Evolutionary conservation across 208 protist species (phyloP).

Genomic region (Trypanosoma vivax): DNA sequence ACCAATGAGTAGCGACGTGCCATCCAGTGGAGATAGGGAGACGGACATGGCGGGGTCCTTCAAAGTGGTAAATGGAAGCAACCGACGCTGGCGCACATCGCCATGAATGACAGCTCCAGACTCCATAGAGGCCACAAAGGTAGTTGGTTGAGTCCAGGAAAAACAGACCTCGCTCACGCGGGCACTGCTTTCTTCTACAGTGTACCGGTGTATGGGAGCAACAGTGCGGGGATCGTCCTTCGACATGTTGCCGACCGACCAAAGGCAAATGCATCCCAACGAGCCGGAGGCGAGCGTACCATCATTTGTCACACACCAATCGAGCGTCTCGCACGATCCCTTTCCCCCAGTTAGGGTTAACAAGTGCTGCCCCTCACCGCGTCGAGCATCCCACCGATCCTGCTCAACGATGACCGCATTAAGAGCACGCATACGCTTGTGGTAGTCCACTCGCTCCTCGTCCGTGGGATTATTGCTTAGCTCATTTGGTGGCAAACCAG

Average conservation of each 20-base stretch:
- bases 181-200: constrained; percentile 41
- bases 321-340: constrained; percentile 55
- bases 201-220: constrained; percentile 33
- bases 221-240: constrained; percentile 59
- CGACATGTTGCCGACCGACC: constrained; percentile 63
- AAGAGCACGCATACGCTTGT: constrained; percentile 72
- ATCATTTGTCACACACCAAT: constrained; percentile 64
- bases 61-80: constrained; percentile 49
- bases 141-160: constrained; percentile 46
- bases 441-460: constrained; percentile 69
- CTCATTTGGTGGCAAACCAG: constrained; percentile 84
- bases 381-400: constrained; percentile 74
- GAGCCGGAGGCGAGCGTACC: constrained; percentile 64
- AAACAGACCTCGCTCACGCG: constrained; percentile 56
- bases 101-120: constrained; percentile 40
- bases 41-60: constrained; percentile 26
- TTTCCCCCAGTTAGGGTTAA: constrained; percentile 53
- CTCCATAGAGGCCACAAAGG: constrained; percentile 37
- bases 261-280: constrained; percentile 47
- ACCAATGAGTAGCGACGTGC: constrained; percentile 51
- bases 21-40: constrained; percentile 52
- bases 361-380: constrained; percentile 78
- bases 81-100: constrained; percentile 35
- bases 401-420: constrained; percentile 70
- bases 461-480: constrained; percentile 56